Conservation (phyloP, 2,329 filamentous ascomycete genomes). For the Cladosporium sphaerospermum region DNA sequence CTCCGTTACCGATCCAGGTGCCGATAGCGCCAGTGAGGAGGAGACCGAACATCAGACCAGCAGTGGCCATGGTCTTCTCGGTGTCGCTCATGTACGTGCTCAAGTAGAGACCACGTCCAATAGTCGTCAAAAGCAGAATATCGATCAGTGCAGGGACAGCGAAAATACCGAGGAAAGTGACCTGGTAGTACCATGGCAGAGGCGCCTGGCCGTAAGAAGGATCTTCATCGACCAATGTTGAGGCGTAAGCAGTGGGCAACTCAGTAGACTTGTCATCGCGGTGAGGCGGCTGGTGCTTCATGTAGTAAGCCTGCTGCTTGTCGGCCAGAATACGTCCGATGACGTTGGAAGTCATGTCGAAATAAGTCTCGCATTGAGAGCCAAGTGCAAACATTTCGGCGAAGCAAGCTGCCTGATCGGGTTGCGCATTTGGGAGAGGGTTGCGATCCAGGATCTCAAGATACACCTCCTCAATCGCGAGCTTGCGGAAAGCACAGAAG, state of each 20-base stretch:
- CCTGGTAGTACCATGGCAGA: constrained; percentile 42
- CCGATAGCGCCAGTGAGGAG: constrained; percentile 56
- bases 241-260: constrained; percentile 18
- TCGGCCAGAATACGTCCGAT: constrained; percentile 17
- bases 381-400: constrained; percentile 58
- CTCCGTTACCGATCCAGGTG: constrained; percentile 58
- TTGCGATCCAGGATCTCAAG: constrained; percentile 57
- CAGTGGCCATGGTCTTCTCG: constrained; percentile 46
- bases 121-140: constrained; percentile 52
- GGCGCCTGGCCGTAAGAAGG: constrained; percentile 1
- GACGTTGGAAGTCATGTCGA: constrained; percentile 41
- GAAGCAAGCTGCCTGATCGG: constrained; percentile 59
- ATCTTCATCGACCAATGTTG: constrained; percentile 12
- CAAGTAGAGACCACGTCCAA: constrained; percentile 56
- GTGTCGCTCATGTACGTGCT: constrained; percentile 49
- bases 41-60: constrained; percentile 51
- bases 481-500: constrained; percentile 52
- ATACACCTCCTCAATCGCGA: constrained; percentile 57
- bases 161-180: constrained; percentile 56
- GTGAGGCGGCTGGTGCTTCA: constrained; percentile 15
- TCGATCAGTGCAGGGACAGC: constrained; percentile 58
- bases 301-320: constrained; percentile 17
- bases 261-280: constrained; percentile 18
- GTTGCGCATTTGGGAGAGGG: constrained; percentile 54
- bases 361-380: constrained; percentile 57